Conservation (phyloP, 106 monocot genomes). For the Apostasia shenzhenica region DNA sequence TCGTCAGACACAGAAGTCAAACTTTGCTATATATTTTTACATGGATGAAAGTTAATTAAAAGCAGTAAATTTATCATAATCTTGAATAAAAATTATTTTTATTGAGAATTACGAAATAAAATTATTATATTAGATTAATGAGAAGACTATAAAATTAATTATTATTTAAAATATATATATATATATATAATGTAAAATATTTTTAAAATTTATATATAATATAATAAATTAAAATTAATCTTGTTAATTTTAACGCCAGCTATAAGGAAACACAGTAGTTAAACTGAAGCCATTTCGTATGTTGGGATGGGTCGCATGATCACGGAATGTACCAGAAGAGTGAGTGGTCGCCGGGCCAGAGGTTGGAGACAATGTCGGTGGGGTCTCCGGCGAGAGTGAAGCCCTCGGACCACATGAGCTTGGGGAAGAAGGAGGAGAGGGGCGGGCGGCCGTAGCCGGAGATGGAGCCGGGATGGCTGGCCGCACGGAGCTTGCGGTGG, state of each 20-base stretch:
- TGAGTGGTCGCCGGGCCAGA: constrained; percentile 3
- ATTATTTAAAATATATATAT: background rate
- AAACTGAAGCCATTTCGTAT: background rate
- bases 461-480: background rate
- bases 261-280: background rate
- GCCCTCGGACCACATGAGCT: constrained; percentile 23
- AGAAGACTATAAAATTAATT: background rate
- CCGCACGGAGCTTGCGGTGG: constrained; percentile 7
- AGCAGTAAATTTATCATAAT: background rate
- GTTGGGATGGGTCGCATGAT: background rate
- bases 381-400: constrained; percentile 12
- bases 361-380: background rate
- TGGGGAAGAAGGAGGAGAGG: constrained; percentile 15
- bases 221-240: background rate
- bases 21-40: background rate
- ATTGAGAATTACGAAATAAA: no score
- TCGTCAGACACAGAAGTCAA: background rate
- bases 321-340: constrained; percentile 3
- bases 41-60: background rate
- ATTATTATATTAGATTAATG: background rate
- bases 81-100: no score
- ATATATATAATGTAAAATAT: background rate
- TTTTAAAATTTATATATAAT: no score
- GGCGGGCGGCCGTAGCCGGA: constrained; percentile 15
- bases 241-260: background rate